Percentiles rank a stretch among this genome's conserved stretches.
Evolutionary conservation across 352 stramenopile genomes (phyloP).

Genomic region (Globisporangium canariense): DNA sequence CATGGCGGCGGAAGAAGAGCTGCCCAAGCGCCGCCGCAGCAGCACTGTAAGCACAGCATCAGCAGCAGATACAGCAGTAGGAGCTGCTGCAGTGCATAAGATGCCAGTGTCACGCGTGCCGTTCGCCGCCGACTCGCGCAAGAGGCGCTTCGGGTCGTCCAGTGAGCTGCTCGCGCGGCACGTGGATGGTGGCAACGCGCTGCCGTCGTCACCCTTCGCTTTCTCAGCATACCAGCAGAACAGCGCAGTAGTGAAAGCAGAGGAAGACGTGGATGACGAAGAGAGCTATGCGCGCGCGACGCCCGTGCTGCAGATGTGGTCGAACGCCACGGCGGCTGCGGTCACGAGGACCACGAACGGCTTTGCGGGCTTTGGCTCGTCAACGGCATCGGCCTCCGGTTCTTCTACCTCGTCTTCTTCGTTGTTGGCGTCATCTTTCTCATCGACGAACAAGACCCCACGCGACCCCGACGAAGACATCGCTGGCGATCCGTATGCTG

Average conservation of each 20-base stretch:
- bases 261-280: neutral
- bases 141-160: neutral
- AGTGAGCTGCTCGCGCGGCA: neutral
- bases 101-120: neutral
- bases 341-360: slow-evolving; percentile 11
- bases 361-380: slow-evolving; percentile 5
- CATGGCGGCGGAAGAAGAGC: too few relatives aligned
- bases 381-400: neutral
- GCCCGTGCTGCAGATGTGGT: slow-evolving; percentile 8
- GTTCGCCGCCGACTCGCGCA: neutral
- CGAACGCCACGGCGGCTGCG: neutral
- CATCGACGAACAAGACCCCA: slow-evolving; percentile 2
- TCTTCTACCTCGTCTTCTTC: slow-evolving; percentile 1
- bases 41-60: too few relatives aligned
- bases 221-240: neutral
- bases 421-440: neutral
- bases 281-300: neutral
- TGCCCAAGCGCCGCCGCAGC: too few relatives aligned
- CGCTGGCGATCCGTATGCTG: neutral
- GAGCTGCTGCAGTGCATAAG: neutral
- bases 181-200: neutral
- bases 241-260: neutral
- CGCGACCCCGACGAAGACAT: slow-evolving; percentile 5
- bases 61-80: neutral
- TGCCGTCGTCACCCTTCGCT: neutral